Percentiles rank a stretch among this genome's conserved stretches.
phyloP scores from a whole-genome alignment of 345 rosid genomes.

The Cardamine chenopodiifolia region DNA sequence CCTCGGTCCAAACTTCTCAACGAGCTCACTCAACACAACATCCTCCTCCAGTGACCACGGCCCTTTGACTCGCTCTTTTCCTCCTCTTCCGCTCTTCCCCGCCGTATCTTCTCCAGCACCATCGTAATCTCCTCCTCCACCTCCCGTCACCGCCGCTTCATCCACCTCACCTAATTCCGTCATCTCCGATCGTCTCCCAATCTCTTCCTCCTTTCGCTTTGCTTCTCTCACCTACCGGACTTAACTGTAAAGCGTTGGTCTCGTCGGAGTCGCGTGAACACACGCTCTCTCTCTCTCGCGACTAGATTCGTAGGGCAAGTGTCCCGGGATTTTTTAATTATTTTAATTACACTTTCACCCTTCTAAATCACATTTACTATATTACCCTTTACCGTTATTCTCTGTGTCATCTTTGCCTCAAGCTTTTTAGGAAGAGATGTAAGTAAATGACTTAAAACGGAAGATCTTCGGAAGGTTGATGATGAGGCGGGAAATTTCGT shows the following conservation, averaged over 20 bases:
- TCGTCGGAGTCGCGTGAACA: conserved; percentile 30
- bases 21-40: conserved; percentile 58
- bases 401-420: neutral
- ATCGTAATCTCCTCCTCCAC: conserved; percentile 31
- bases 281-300: conserved; percentile 29
- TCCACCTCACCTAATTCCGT: conserved; percentile 35
- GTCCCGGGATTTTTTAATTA: conserved; percentile 23
- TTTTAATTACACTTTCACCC: conserved; percentile 34
- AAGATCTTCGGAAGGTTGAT: conserved; percentile 34
- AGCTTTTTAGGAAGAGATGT: neutral
- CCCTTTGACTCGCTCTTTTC: conserved; percentile 57
- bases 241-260: conserved; percentile 37
- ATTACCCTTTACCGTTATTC: neutral
- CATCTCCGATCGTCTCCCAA: conserved; percentile 36
- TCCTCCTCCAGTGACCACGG: conserved; percentile 85
- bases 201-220: conserved; percentile 33
- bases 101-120: conserved; percentile 44
- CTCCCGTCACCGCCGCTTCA: conserved; percentile 25
- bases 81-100: conserved; percentile 31
- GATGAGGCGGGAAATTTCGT: conserved; percentile 38
- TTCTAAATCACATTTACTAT: neutral
- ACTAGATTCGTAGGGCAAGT: conserved; percentile 34
- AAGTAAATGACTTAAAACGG: conserved; percentile 31
- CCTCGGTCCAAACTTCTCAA: conserved; percentile 67
- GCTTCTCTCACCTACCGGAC: conserved; percentile 33